Percentiles rank a stretch among this genome's conserved stretches.
These are phyloP conservation scores for Solanum chiquidenum DNA, from an alignment of 257 asterid genomes.

Conservation along the genomic window DNA sequence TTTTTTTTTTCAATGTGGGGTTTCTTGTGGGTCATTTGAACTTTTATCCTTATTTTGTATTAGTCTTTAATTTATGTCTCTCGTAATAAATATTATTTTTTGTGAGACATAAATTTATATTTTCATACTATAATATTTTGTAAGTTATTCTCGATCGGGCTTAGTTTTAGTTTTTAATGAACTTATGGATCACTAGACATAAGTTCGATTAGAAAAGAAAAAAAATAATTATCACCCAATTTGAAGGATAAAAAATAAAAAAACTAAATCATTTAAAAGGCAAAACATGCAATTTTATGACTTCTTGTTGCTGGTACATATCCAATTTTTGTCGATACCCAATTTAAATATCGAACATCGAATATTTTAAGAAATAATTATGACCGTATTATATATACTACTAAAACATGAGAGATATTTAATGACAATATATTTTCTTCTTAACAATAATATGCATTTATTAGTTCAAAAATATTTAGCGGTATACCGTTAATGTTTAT, in stretches of 20 bases:
- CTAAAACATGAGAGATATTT: background rate
- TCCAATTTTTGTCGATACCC: background rate
- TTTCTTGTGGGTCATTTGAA: background rate
- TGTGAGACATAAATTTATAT: too few species aligned
- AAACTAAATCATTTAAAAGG: background rate
- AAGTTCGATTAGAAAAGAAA: background rate
- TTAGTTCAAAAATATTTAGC: too few species aligned
- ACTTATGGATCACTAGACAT: background rate
- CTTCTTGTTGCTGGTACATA: background rate
- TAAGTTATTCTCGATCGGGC: background rate
- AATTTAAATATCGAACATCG: background rate
- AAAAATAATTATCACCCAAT: background rate
- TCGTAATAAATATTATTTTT: too few species aligned
- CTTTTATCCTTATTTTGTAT: too few species aligned
- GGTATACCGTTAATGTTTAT: background rate
- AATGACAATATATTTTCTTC: too few species aligned
- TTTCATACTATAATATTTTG: background rate
- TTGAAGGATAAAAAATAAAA: background rate
- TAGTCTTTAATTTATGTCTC: too few species aligned
- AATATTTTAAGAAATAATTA: too few species aligned
- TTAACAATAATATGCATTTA: too few species aligned
- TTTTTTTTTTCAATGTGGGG: background rate
- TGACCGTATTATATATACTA: too few species aligned
- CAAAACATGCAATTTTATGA: background rate
- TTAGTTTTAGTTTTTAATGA: background rate